Conservation (phyloP, 495 filamentous ascomycete species). For the Pseudomonodictys pantanalensis region DNA sequence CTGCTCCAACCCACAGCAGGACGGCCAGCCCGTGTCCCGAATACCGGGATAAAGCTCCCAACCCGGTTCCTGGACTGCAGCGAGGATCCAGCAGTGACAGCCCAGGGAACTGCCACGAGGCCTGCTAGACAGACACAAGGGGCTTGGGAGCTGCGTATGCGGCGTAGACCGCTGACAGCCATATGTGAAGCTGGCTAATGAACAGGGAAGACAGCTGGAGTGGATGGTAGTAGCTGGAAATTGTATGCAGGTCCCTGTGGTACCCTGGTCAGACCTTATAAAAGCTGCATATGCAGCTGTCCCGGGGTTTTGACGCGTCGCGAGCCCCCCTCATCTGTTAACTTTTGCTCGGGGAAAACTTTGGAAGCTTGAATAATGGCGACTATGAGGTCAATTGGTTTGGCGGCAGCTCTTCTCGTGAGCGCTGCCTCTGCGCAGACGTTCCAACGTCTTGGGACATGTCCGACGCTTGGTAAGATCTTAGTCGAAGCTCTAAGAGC, state of each 20-base stretch:
- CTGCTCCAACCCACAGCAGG: not conserved
- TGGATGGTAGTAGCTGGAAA: not conserved
- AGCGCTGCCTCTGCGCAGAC: slow-evolving; percentile 53
- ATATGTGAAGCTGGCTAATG: not conserved
- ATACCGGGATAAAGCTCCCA: not conserved
- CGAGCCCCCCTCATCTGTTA: not conserved
- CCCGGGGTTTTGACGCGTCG: slow-evolving; percentile 1
- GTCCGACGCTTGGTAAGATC: slow-evolving; percentile 56
- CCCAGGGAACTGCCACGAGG: slow-evolving; percentile 14
- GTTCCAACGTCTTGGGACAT: slow-evolving; percentile 66
- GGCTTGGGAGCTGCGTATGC: too few species aligned
- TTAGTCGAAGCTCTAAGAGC: not conserved
- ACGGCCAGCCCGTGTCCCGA: not conserved
- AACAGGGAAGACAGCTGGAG: too few species aligned
- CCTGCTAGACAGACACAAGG: not conserved
- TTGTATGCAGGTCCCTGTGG: slow-evolving; percentile 13
- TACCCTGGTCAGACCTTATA: slow-evolving; percentile 20
- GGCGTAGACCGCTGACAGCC: not conserved
- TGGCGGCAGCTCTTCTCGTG: slow-evolving; percentile 19
- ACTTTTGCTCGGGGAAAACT: not conserved
- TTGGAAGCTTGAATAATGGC: slow-evolving; percentile 3
- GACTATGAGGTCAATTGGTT: slow-evolving; percentile 14
- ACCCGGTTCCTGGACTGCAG: slow-evolving; percentile 9
- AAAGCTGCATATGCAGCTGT: slow-evolving; percentile 15
- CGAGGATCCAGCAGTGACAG: slow-evolving; percentile 16